Evolutionary conservation across 495 filamentous ascomycete species (phyloP), one percentile per base, ranked within the genome.

Genomic region (Hypoxylon lienhwacheense): DNA sequence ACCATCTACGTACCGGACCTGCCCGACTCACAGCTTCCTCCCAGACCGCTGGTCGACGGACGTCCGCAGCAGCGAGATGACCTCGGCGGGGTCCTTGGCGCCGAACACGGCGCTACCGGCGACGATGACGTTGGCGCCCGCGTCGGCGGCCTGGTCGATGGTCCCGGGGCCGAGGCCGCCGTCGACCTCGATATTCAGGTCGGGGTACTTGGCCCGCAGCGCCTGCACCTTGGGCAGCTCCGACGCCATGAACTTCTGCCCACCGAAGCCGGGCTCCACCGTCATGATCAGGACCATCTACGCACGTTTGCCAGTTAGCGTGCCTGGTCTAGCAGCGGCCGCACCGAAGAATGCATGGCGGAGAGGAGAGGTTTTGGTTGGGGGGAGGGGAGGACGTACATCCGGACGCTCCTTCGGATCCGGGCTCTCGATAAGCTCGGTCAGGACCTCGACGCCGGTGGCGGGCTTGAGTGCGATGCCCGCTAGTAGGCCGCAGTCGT

Each of bases 281-380:
- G 93, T 98, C 93, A 98, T 98, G 29, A 98, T 85, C 7, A 98
- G 85, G 19, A 95, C 90, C 95, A 98, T 97, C 93, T 98, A 35
- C 21, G n/a, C 8, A 8, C 11, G 33, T 47, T 19, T 26, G 37
- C 39, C 8, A 19, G 1, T n/a, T 22, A n/a, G n/a, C n/a, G n/a
- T n/a, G n/a, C n/a, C n/a, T n/a, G n/a, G 7, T 11, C 10, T 49
- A 11, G 8, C 20, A 37, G 7, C 32, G 8, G 17, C 1, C 12
- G 5, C 31, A n/a, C 11, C 31, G 12, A 12, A 4, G 15, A 34
- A 34, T 15, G 17, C 5, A 11, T 4, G 4, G n/a, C 2, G 16
- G 7, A 36, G 4, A 36, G 11, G 16, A 3, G 0, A 19, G 4
- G 24, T 12, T 20, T n/a, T 34, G 15, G 7, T 19, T 35, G 25